These are phyloP conservation scores for Hawksworthiomyces lignivorus DNA, from an alignment of 2,329 filamentous ascomycete species.

Conservation along the genomic window DNA sequence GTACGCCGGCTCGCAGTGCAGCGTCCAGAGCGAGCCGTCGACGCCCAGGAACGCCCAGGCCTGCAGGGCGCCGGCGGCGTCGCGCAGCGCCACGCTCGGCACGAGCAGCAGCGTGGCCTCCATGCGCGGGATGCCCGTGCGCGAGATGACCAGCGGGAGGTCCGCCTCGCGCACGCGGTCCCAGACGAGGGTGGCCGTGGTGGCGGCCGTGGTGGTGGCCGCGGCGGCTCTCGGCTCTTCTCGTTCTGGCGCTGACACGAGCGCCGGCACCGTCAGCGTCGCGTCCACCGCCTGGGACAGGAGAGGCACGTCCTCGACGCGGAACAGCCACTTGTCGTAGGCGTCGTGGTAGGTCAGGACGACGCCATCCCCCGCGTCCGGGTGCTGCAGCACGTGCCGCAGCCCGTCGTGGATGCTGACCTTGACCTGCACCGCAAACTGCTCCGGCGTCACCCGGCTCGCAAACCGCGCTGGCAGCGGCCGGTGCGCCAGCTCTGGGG, in stretches of 20 bases:
- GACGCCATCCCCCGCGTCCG: neutral
- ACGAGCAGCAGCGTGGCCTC: constrained; percentile 37
- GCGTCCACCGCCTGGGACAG: constrained; percentile 29
- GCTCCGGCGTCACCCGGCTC: neutral
- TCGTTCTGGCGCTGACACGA: too few species aligned
- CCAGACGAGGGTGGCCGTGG: constrained; percentile 38
- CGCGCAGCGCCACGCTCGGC: constrained; percentile 40
- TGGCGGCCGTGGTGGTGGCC: neutral
- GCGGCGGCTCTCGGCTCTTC: too few species aligned
- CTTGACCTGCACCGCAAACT: constrained; percentile 19
- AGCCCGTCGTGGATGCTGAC: constrained; percentile 34
- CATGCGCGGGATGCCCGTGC: constrained; percentile 49
- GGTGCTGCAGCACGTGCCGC: constrained; percentile 21
- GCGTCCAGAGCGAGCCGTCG: constrained; percentile 52
- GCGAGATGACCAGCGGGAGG: constrained; percentile 43
- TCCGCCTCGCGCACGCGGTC: constrained; percentile 43
- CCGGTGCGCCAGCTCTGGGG: constrained; percentile 11
- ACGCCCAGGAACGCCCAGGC: constrained; percentile 58
- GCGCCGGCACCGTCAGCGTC: neutral
- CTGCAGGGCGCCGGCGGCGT: constrained; percentile 39
- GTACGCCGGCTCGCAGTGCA: constrained; percentile 54
- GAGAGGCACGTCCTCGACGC: constrained; percentile 34
- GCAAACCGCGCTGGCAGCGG: constrained; percentile 17
- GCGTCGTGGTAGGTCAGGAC: constrained; percentile 25
- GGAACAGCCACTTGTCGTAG: constrained; percentile 53